These are phyloP conservation scores for Chlorencoelia australis DNA, from an alignment of 2,329 filamentous ascomycete genomes.

Conservation along the genomic window DNA sequence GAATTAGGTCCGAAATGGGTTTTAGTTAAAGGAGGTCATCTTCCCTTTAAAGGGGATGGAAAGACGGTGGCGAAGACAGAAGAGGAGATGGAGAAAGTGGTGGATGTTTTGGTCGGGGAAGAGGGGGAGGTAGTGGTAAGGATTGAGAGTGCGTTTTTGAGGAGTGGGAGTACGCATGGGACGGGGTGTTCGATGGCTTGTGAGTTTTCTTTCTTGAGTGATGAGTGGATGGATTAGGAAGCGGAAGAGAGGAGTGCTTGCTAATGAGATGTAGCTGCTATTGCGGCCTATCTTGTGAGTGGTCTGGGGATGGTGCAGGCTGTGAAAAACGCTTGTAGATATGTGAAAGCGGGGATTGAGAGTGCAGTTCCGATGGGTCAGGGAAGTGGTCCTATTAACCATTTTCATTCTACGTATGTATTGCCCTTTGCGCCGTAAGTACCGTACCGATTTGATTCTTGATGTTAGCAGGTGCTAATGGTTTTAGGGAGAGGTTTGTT, in stretches of 20 bases:
- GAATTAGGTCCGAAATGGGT: conserved; percentile 67
- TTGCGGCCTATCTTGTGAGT: conserved; percentile 61
- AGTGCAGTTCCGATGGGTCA: conserved; percentile 35
- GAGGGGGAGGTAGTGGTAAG: conserved; percentile 44
- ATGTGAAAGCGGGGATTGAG: conserved; percentile 62
- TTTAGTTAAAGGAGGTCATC: conserved; percentile 82
- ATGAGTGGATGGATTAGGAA: too few species aligned
- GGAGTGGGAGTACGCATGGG: conserved; percentile 78
- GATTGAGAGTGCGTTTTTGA: conserved; percentile 61
- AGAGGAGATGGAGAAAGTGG: conserved; percentile 53
- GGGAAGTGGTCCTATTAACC: conserved; percentile 65
- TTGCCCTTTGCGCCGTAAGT: conserved; percentile 54
- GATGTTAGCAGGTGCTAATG: neutral
- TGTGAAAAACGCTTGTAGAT: conserved; percentile 58
- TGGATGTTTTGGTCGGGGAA: conserved; percentile 67
- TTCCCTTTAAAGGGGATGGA: conserved; percentile 60
- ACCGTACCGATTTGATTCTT: neutral
- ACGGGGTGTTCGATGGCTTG: conserved; percentile 91
- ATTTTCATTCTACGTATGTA: conserved; percentile 62
- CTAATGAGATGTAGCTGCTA: conserved; percentile 42
- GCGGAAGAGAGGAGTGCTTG: neutral
- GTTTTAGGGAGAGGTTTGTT: conserved; percentile 59
- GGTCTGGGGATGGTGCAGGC: conserved; percentile 47
- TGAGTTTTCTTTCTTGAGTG: conserved; percentile 35
- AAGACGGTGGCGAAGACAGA: conserved; percentile 46